A percentile compares a stretch with the other conserved stretches of the same genome.
These are phyloP conservation scores for Ceratocystis ficicola DNA, from an alignment of 2,329 filamentous ascomycete species.

Conservation along the genomic window DNA sequence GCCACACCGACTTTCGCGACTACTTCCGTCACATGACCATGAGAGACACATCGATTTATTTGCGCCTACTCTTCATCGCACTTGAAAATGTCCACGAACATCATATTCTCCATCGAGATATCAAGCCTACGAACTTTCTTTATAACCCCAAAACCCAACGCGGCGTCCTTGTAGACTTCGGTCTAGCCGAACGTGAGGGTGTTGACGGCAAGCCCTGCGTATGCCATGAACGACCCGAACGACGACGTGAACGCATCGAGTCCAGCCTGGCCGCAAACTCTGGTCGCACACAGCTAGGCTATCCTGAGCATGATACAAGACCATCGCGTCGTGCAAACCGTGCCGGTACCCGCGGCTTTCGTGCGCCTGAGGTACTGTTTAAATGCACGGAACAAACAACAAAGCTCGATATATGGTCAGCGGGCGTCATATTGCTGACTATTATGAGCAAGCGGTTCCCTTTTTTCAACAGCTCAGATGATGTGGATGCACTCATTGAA, in stretches of 20 bases:
- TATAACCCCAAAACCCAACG: slow-evolving; percentile 71
- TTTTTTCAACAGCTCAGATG: slow-evolving; percentile 98
- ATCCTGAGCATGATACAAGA: slow-evolving; percentile 80
- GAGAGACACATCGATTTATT: slow-evolving; percentile 76
- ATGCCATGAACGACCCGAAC: slow-evolving; percentile 55
- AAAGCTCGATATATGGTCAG: slow-evolving; percentile 94
- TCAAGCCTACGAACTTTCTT: slow-evolving; percentile 95
- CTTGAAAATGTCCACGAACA: slow-evolving; percentile 71
- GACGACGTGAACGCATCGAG: slow-evolving; percentile 49
- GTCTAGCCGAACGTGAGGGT: slow-evolving; percentile 77
- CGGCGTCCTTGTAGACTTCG: slow-evolving; percentile 96
- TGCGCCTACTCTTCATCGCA: slow-evolving; percentile 76
- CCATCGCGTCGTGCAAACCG: slow-evolving; percentile 84
- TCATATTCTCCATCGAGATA: slow-evolving; percentile 83
- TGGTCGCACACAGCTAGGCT: slow-evolving; percentile 43
- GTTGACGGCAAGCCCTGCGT: slow-evolving; percentile 67
- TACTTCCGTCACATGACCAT: slow-evolving; percentile 89
- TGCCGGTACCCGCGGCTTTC: slow-evolving; percentile 88
- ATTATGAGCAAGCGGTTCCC: slow-evolving; percentile 85
- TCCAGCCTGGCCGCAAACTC: slow-evolving; percentile 44
- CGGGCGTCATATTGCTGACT: slow-evolving; percentile 92
- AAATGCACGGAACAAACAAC: slow-evolving; percentile 94
- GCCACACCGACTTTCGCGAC: slow-evolving; percentile 84
- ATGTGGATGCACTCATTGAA: slow-evolving; percentile 94
- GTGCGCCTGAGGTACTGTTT: slow-evolving; percentile 88